These are phyloP conservation scores for Musa troglodytarum DNA, from an alignment of 176 grass and related monocot genomes.

Conservation along the genomic window DNA sequence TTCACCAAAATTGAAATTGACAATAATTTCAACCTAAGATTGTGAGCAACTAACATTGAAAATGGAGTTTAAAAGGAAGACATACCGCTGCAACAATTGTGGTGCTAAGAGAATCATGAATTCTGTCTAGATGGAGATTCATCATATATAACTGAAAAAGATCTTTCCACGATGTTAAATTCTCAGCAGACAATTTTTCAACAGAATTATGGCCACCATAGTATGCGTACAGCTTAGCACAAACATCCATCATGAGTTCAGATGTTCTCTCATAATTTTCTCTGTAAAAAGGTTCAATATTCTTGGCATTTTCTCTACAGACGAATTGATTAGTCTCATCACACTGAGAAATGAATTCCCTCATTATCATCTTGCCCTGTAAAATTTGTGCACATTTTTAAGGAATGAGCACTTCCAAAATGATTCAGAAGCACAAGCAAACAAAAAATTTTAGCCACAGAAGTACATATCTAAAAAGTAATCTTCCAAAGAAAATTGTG, in stretches of 20 bases:
- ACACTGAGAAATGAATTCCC: slow-evolving; percentile 22
- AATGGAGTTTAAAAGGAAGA: slow-evolving; percentile 12
- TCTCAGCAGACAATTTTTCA: slow-evolving; percentile 32
- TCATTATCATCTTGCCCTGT: slow-evolving; percentile 39
- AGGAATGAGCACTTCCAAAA: slow-evolving; percentile 13
- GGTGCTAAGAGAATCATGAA: slow-evolving; percentile 44
- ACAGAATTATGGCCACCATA: slow-evolving; percentile 19
- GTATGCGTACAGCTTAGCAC: slow-evolving; percentile 31
- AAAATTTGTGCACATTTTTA: slow-evolving; percentile 13
- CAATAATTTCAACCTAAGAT: neutral
- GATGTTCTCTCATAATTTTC: slow-evolving; percentile 38
- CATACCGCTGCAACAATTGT: slow-evolving; percentile 45
- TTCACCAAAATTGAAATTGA: neutral
- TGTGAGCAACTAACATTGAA: no score
- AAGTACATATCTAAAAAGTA: neutral
- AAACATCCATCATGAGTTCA: slow-evolving; percentile 32
- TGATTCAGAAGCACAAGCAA: neutral
- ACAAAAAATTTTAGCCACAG: neutral
- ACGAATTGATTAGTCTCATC: slow-evolving; percentile 11
- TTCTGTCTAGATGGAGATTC: slow-evolving; percentile 47
- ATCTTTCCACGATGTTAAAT: slow-evolving; percentile 69
- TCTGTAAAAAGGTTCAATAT: slow-evolving; percentile 33
- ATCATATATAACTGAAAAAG: slow-evolving; percentile 48
- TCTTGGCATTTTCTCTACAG: neutral
- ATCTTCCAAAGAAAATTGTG: neutral